Base-by-base conservation (phyloP, 768 basidiomycete genomes). In the Tricholomella constricta region DNA sequence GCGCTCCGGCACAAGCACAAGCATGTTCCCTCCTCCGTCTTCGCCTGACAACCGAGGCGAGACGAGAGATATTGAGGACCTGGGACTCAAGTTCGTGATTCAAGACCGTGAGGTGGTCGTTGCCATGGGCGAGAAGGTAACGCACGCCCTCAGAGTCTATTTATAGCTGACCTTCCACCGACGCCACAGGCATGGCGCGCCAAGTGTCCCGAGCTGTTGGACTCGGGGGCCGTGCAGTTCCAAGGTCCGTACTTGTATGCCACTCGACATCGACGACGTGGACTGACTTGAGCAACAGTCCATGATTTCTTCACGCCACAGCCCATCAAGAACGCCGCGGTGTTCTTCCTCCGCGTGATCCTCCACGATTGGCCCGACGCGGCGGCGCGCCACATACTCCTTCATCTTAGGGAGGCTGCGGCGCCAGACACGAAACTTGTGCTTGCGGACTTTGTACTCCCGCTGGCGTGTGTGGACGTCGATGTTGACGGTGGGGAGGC, bases 281-380 rank as follows among this genome's bases (percentile, higher is more conserved):
- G 26, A 15, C 20, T 34, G 29, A 58, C 32, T 38, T 23, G 36
- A 36, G 19, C 36, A 17, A 34, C 46, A 83, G 86, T 78, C 1
- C 89, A 91, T 60, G 87, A 91, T 69, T 91, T 91, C 64, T 91
- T 91, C 65, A 78, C 74, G 4, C 78, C 82, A 0, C 89, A 91
- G 61, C 79, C 79, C 2, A 62, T 74, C 46, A 66, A 61, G 51
- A 59, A 79, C 47, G 75, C 86, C 54, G 79, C 86, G 0, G 82
- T 89, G 6, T 92, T 85, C 63, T 72, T 91, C 29, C 72, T 90
- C 26, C 81, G 89, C 20, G 83, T 85, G 17, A 79, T 90, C 34
- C 72, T 88, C 29, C 89, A 92, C 59, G 89, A 92, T 61, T 91
- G 89, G 89, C 84, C 88, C 1, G 85, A 91, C 56, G 72, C 71